phyloP scores from a whole-genome alignment of 2,329 filamentous ascomycete genomes.

The Claviceps arundinis region DNA sequence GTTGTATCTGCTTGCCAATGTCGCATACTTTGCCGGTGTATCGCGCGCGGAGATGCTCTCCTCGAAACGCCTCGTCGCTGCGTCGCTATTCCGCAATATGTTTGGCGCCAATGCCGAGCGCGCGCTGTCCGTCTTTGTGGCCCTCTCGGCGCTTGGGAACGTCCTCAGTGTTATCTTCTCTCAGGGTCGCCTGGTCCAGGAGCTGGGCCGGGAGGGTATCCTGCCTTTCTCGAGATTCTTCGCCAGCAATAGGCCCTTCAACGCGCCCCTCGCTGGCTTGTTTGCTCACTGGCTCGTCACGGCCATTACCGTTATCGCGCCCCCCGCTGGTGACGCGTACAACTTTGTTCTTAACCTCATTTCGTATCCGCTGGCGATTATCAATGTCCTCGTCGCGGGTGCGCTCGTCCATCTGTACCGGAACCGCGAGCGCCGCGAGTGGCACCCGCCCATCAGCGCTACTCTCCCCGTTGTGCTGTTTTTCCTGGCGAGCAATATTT shows the following conservation, averaged over 20 bases:
- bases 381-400: conserved; percentile 40
- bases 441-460: conserved; percentile 42
- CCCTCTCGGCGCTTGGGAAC: conserved; percentile 54
- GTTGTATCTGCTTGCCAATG: conserved; percentile 54
- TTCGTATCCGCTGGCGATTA: conserved; percentile 47
- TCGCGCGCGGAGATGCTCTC: conserved; percentile 38
- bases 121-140: conserved; percentile 51
- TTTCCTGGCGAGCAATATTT: conserved; percentile 48
- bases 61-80: conserved; percentile 38
- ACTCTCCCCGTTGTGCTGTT: conserved; percentile 41
- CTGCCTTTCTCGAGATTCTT: conserved; percentile 49
- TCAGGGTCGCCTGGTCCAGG: conserved; percentile 52
- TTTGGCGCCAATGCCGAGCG: conserved; percentile 41
- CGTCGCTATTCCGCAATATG: conserved; percentile 42
- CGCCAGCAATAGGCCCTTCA: conserved; percentile 51
- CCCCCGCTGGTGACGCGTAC: conserved; percentile 54
- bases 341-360: conserved; percentile 52
- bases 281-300: conserved; percentile 52
- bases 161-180: conserved; percentile 56
- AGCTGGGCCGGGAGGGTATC: conserved; percentile 53
- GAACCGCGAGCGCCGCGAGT: conserved; percentile 32
- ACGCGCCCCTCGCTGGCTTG: conserved; percentile 46
- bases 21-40: conserved; percentile 51
- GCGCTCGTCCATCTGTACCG: conserved; percentile 41
- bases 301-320: conserved; percentile 52